Base-by-base conservation (phyloP, 1,139 yeast species). In the Zygosaccharomyces sapae region DNA sequence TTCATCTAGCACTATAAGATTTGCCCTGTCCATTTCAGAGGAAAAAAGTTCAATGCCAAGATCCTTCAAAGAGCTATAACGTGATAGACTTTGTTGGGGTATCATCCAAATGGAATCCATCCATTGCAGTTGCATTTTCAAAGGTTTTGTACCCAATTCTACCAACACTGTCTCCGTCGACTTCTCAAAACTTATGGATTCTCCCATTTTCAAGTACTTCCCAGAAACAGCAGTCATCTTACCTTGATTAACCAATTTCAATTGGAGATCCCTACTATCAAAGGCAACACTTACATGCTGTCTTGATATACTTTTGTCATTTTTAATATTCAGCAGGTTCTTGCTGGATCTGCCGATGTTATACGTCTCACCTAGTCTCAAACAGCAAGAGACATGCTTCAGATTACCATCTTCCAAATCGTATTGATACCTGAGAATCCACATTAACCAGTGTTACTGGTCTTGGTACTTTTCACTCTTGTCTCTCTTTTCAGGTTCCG, bases 231-330 rank as follows among this genome's bases (percentile, higher is more conserved):
- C 54, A 1, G 67, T 61, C 13, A 62, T 42, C 46, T 62, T 62
- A 3, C 68, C 67, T 13, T 44, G 46, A 46, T 61, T 62, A 1
- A 39, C 41, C n/a, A 62, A 25, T 3, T n/a, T 3, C 2, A 55
- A 18, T 10, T 29, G 35, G 8, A 36, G 38, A 13, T 43, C 39
- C 1, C 40, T 41, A 2, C 37, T 30, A 24, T 45, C 41, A 60
- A 60, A 59, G 24, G 41, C 34, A 3, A 62, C 22, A 9, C 45
- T 44, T 3, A 64, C 38, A 44, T 64, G 68, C 16, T 58, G 52
- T 22, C 68, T 53, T 2, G 68, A 64, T 35, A 64, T 61, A 42
- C 67, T 62, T 38, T 62, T 63, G 37, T 64, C 67, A 43, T 61
- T 58, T 35, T 59, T 60, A 16, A 63, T 56, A 13, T 40, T 38